Evolutionary conservation across 768 basidiomycete genomes (phyloP).

Genomic region (Asterophora lycoperdoides): DNA sequence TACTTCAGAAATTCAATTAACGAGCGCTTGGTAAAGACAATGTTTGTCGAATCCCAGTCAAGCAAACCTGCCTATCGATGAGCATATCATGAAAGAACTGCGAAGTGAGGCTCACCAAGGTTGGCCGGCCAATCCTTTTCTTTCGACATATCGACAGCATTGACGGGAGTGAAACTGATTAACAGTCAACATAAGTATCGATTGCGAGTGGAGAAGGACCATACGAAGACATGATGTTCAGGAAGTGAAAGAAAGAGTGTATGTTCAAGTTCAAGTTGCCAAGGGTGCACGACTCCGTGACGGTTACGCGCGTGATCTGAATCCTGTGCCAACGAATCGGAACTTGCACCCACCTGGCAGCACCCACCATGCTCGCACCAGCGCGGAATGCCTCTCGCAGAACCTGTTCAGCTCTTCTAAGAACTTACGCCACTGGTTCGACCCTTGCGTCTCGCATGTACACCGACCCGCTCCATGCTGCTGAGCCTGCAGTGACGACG

Average conservation of each 20-base stretch:
- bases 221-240: slow-evolving; percentile 37
- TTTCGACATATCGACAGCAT: slow-evolving; percentile 54
- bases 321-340: no score
- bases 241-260: background rate
- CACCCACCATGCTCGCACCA: slow-evolving; percentile 7
- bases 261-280: no score
- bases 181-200: background rate
- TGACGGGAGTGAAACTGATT: slow-evolving; percentile 54
- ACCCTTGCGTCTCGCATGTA: slow-evolving; percentile 45
- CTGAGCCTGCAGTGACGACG: slow-evolving; percentile 40
- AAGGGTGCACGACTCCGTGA: no score
- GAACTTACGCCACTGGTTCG: slow-evolving; percentile 1
- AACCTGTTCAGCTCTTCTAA: background rate
- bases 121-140: slow-evolving; percentile 71
- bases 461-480: slow-evolving; percentile 31
- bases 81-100: background rate
- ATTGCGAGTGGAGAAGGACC: slow-evolving; percentile 10
- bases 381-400: slow-evolving; percentile 4
- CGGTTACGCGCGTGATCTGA: slow-evolving; percentile 4
- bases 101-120: slow-evolving; percentile 45
- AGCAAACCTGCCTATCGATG: slow-evolving; percentile 57
- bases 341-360: no score
- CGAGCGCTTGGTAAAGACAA: slow-evolving; percentile 76
- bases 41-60: slow-evolving; percentile 74
- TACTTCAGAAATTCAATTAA: slow-evolving; percentile 78